Conservation (phyloP, 2,329 filamentous ascomycete genomes). For the Talaromyces pinophilus region DNA sequence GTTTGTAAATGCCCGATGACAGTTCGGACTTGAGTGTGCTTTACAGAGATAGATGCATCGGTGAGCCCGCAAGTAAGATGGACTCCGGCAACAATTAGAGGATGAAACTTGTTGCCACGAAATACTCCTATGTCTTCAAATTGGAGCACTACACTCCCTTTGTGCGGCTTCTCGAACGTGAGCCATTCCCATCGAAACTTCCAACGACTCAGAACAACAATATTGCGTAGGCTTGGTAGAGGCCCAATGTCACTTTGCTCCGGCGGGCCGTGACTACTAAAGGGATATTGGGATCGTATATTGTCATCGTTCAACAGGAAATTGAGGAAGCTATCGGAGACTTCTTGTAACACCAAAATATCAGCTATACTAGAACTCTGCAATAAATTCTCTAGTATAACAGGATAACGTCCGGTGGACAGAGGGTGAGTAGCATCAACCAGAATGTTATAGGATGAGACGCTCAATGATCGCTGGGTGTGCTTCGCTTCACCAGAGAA, state of each 20-base stretch:
- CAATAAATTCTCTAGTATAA: constrained; percentile 32
- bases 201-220: constrained; percentile 60
- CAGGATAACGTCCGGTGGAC: neutral
- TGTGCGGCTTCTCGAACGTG: constrained; percentile 58
- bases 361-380: constrained; percentile 38
- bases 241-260: constrained; percentile 55
- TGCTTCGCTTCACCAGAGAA: neutral
- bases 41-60: constrained; percentile 59
- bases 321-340: constrained; percentile 64
- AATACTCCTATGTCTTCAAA: constrained; percentile 42
- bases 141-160: constrained; percentile 56
- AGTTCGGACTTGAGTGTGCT: constrained; percentile 57
- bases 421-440: neutral
- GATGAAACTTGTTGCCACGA: constrained; percentile 35
- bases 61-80: constrained; percentile 65
- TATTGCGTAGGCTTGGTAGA: constrained; percentile 62
- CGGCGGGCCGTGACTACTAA: constrained; percentile 60
- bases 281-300: constrained; percentile 56
- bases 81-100: constrained; percentile 57
- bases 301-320: constrained; percentile 53
- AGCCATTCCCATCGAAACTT: constrained; percentile 60
- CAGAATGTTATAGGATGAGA: constrained; percentile 1
- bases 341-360: constrained; percentile 59
- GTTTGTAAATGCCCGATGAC: constrained; percentile 51
- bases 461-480: neutral